These are phyloP conservation scores for Clausena lansium DNA, from an alignment of 345 rosid genomes.

Conservation along the genomic window DNA sequence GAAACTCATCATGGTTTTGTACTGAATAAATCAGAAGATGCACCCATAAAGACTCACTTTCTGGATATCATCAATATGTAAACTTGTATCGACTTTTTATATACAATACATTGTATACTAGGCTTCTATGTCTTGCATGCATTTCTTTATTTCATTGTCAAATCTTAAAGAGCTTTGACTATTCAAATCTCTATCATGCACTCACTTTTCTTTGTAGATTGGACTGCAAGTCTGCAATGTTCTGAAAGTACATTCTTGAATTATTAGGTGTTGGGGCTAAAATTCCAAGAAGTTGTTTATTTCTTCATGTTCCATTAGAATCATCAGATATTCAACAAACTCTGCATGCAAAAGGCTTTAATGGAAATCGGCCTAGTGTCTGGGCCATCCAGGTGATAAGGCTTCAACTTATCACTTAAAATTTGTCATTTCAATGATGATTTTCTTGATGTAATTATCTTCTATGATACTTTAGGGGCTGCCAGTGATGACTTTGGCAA, in stretches of 20 bases:
- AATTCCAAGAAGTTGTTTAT: conserved; percentile 66
- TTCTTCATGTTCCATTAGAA: conserved; percentile 68
- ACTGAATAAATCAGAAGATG: not conserved
- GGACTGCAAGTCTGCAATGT: not conserved
- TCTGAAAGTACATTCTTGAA: conserved; percentile 26
- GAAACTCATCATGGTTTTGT: not conserved
- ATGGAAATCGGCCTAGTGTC: conserved; percentile 67
- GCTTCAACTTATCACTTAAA: not conserved
- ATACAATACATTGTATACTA: not conserved
- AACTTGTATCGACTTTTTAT: not conserved
- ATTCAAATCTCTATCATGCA: not conserved
- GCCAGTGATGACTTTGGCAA: conserved; percentile 56
- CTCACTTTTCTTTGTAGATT: conserved; percentile 1
- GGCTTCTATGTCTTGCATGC: not conserved
- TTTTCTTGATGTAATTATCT: conserved; percentile 5
- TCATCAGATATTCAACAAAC: conserved; percentile 41
- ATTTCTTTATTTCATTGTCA: not conserved
- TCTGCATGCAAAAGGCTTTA: conserved; percentile 64
- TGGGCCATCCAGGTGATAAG: conserved; percentile 83
- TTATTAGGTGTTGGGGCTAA: conserved; percentile 79
- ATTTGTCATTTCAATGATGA: not conserved
- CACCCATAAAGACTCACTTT: not conserved
- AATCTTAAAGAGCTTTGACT: not conserved
- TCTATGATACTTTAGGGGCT: conserved; percentile 47
- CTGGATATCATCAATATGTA: not conserved